Conservation (phyloP, 169 alveolate genomes). For the Cyclospora cayetanensis region DNA sequence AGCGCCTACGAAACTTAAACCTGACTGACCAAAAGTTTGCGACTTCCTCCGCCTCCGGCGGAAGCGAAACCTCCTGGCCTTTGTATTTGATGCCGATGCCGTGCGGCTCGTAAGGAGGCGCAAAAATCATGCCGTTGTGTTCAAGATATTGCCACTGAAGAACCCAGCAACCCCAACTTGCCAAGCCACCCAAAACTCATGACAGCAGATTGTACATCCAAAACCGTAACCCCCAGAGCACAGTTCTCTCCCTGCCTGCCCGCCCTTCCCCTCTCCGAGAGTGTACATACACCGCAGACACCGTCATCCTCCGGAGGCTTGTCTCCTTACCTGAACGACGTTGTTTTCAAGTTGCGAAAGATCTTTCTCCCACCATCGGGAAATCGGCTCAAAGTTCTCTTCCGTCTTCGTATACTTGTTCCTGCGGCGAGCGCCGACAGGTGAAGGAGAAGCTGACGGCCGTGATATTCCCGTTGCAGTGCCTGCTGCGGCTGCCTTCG, state of each 20-base stretch:
- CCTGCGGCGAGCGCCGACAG: not conserved
- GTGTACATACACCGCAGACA: no score
- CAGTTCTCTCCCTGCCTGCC: not conserved
- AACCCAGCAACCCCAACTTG: not conserved
- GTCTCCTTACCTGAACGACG: not conserved
- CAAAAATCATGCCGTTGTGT: constrained; percentile 90
- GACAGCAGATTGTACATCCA: not conserved
- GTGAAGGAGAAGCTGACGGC: not conserved
- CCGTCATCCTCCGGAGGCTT: no score
- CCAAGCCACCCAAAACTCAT: not conserved
- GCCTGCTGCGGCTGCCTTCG: not conserved
- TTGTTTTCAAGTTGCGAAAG: not conserved
- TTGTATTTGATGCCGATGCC: constrained; percentile 83
- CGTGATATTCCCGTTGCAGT: not conserved
- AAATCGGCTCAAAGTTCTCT: constrained; percentile 55
- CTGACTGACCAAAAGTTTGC: constrained; percentile 93
- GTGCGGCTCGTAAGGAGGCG: constrained; percentile 91
- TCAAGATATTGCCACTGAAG: constrained; percentile 90
- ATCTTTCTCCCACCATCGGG: constrained; percentile 66
- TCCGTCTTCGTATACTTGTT: constrained; percentile 45
- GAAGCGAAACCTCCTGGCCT: constrained; percentile 88
- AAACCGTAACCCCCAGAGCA: not conserved
- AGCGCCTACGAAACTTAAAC: not conserved
- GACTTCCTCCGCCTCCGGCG: constrained; percentile 97
- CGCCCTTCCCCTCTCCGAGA: not conserved